A percentile compares a stretch with the other conserved stretches of the same genome.
Conservation (phyloP, 345 rosid genomes). For the Gossypium bickii region DNA sequence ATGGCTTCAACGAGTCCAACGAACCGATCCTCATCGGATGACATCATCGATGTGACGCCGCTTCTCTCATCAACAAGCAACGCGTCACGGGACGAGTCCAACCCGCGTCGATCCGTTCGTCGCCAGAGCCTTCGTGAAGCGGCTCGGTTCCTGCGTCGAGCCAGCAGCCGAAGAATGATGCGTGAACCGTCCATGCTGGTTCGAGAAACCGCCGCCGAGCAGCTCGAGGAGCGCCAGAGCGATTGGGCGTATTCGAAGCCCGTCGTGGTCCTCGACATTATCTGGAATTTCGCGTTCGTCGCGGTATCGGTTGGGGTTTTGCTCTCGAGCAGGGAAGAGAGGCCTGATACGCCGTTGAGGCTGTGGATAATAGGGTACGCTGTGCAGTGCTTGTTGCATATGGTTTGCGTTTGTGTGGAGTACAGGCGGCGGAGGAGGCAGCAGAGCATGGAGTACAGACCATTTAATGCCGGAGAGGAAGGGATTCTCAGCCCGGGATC, state of each 20-base stretch:
- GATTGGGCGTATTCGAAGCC: slow-evolving; percentile 99
- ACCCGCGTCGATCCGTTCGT: slow-evolving; percentile 41
- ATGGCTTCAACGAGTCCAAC: slow-evolving; percentile 17
- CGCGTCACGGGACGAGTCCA: slow-evolving; percentile 15
- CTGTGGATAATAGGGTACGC: slow-evolving; percentile 82
- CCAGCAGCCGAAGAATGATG: slow-evolving; percentile 87
- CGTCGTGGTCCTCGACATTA: slow-evolving; percentile 70
- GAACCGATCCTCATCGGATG: slow-evolving; percentile 47
- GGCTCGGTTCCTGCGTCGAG: slow-evolving; percentile 74
- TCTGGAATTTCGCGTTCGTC: slow-evolving; percentile 86
- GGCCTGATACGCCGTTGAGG: slow-evolving; percentile 70
- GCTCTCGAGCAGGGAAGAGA: slow-evolving; percentile 58
- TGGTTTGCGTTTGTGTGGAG: slow-evolving; percentile 78
- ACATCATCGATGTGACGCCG: slow-evolving; percentile 64
- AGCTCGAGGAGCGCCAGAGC: slow-evolving; percentile 94
- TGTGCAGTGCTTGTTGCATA: slow-evolving; percentile 76
- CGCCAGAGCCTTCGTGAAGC: slow-evolving; percentile 79
- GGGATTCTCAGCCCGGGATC: slow-evolving; percentile 45
- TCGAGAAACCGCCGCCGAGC: slow-evolving; percentile 93
- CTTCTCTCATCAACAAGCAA: slow-evolving; percentile 37
- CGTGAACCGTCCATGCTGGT: slow-evolving; percentile 93
- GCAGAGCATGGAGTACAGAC: slow-evolving; percentile 30
- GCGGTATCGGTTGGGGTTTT: slow-evolving; percentile 61
- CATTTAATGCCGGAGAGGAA: slow-evolving; percentile 37
- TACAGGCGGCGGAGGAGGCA: slow-evolving; percentile 65